A percentile compares a stretch with the other conserved stretches of the same genome.
Conservation (phyloP, 208 protist genomes). For the Leptomonas seymouri region DNA sequence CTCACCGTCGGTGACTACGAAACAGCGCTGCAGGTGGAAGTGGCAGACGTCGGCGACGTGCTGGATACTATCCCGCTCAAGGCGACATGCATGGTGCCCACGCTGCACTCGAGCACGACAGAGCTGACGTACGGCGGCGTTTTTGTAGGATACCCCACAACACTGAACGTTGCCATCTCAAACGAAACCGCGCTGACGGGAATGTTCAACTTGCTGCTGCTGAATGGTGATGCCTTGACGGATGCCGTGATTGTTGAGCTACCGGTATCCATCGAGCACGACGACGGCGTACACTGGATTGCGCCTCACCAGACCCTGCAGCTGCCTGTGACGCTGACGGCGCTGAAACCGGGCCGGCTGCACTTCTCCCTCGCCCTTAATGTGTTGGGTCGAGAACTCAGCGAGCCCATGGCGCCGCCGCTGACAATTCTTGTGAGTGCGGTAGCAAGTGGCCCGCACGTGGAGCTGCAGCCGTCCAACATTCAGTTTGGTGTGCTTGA, state of each 20-base stretch:
- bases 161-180: slow-evolving; percentile 80
- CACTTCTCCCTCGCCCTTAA: slow-evolving; percentile 82
- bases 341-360: slow-evolving; percentile 77
- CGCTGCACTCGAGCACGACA: slow-evolving; percentile 63
- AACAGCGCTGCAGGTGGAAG: slow-evolving; percentile 89
- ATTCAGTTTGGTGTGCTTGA: slow-evolving; percentile 77
- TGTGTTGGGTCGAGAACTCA: slow-evolving; percentile 64
- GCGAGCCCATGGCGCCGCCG: slow-evolving; percentile 24
- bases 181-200: slow-evolving; percentile 93
- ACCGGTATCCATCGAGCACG: slow-evolving; percentile 31
- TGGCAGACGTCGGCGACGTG: slow-evolving; percentile 91
- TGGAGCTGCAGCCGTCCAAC: slow-evolving; percentile 53
- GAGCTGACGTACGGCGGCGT: slow-evolving; percentile 88
- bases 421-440: slow-evolving; percentile 73
- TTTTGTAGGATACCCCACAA: slow-evolving; percentile 93
- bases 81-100: slow-evolving; percentile 86
- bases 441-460: slow-evolving; percentile 70
- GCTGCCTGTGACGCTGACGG: slow-evolving; percentile 79
- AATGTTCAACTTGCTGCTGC: slow-evolving; percentile 90
- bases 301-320: slow-evolving; percentile 45
- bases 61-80: slow-evolving; percentile 88
- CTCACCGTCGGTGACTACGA: slow-evolving; percentile 81
- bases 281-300: slow-evolving; percentile 31
- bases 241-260: slow-evolving; percentile 32
- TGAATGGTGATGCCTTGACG: slow-evolving; percentile 50